phyloP scores from a whole-genome alignment of 176 grass and related monocot species.

The Eleusine coracana region DNA sequence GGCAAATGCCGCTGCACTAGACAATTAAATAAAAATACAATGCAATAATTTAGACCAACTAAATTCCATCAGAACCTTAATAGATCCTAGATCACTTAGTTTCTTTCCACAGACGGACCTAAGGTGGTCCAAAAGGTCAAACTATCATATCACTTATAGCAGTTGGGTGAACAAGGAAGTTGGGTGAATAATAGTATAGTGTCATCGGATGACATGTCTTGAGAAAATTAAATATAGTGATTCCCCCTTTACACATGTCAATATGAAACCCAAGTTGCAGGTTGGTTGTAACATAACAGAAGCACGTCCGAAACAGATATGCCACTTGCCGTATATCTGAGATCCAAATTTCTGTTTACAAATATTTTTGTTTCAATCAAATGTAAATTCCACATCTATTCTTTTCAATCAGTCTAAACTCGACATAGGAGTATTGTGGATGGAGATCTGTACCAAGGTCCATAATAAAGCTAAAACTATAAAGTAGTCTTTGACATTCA shows the following conservation, averaged over 20 bases:
- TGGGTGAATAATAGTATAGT: conserved; percentile 6
- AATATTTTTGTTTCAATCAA: background rate
- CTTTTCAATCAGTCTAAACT: background rate
- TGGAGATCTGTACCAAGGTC: background rate
- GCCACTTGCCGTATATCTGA: background rate
- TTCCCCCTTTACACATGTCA: conserved; percentile 1
- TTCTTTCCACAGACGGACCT: background rate
- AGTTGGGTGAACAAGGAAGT: no score
- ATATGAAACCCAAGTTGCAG: background rate
- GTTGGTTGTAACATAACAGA: conserved; percentile 18
- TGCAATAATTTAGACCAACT: background rate
- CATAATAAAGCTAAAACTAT: background rate
- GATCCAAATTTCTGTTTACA: background rate
- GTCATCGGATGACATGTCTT: background rate
- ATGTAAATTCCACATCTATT: background rate
- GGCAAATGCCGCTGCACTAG: conserved; percentile 19
- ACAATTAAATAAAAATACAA: background rate
- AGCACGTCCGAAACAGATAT: background rate
- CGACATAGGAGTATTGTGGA: conserved; percentile 5
- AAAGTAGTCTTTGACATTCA: background rate
- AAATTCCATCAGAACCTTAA: background rate
- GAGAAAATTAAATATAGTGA: conserved; percentile 23
- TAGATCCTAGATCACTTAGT: background rate
- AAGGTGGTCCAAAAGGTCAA: conserved; percentile 25
- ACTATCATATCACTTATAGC: conserved; percentile 26